Base-by-base conservation (phyloP, 169 alveolate species). In the Eimeria zaria region DNA sequence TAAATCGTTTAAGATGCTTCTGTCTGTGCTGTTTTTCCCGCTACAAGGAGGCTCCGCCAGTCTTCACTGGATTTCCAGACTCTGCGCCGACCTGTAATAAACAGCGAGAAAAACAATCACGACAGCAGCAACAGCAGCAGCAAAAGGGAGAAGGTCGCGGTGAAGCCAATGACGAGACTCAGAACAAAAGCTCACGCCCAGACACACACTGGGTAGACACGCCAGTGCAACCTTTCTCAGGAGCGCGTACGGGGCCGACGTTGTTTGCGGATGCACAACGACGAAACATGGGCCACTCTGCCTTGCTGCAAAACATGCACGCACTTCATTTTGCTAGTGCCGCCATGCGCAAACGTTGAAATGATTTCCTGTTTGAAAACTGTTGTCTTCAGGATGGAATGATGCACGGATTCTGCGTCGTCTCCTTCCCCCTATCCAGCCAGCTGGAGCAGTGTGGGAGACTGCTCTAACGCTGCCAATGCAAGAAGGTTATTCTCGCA, bases 1-100 rank as follows among this genome's bases (percentile, higher is more conserved):
- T 18, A 73, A 18, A 30, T 73, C 51, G 5, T 1, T 36, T 9
- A 69, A 0, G n/a, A 14, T 36, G 80, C 12, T 20, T 11, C 87
- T 27, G 0, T 0, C 60, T 20, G 20, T 36, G 60, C 18, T 46
- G 87, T 81, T 24, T 2, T 48, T 48, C 41, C n/a, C 30, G 48
- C 20, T 53, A 9, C 33, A n/a, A 83, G 91, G 91, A 83, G 53
- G 69, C 91, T 83, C 91, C 91, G 22, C 91, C 91, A 51, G 91
- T 83, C 51, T 83, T 83, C 53, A n/a, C 74, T 11, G 91, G 91
- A 60, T 39, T 83, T 33, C 73, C 71, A 5, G 71, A 81, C 33
- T 44, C 91, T 36, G 71, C 73, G 73, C 51, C 76, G 64, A 83
- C 30, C 27, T 44, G 62, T 46, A 22, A n/a, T n/a, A 44, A 48